Percentiles rank a stretch among this genome's conserved stretches.
Conservation (phyloP, 1,284 basidiomycete genomes). For the Retiboletus fuscus region DNA sequence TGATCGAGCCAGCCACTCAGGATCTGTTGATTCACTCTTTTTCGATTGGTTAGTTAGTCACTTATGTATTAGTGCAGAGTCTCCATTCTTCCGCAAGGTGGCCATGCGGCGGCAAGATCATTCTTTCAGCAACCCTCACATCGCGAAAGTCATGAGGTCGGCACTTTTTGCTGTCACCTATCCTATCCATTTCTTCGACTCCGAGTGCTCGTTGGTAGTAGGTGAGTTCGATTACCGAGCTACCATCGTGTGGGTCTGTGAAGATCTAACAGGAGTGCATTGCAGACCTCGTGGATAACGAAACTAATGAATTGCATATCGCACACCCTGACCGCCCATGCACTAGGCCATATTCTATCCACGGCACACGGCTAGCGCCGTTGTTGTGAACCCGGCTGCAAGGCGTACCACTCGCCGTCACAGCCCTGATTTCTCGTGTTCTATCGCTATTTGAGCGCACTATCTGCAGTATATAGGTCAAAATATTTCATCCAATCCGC, state of each 20-base stretch:
- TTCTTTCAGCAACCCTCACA: background rate
- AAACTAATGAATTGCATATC: slow-evolving; percentile 15
- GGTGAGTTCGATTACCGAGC: background rate
- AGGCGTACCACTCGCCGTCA: slow-evolving; percentile 2
- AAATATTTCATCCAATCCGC: background rate
- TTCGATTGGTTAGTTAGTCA: slow-evolving; percentile 14
- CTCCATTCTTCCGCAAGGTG: slow-evolving; percentile 14
- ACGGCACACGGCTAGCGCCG: background rate
- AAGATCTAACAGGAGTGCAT: background rate
- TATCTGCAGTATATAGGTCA: background rate
- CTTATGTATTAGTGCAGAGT: slow-evolving; percentile 5
- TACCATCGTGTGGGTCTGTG: background rate
- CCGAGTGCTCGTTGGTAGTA: background rate
- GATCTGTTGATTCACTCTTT: no score
- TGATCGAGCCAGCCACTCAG: no score
- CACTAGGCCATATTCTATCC: slow-evolving; percentile 11
- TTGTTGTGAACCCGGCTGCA: background rate
- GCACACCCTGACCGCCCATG: slow-evolving; percentile 15
- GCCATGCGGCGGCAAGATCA: slow-evolving; percentile 15
- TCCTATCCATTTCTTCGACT: background rate
- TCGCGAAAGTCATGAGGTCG: background rate
- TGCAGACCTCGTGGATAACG: slow-evolving; percentile 21
- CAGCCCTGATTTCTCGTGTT: background rate
- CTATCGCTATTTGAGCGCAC: slow-evolving; percentile 20
- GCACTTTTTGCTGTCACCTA: background rate